Conservation (phyloP, 2,329 filamentous ascomycete genomes). For the Pseudogymnoascus sp. region DNA sequence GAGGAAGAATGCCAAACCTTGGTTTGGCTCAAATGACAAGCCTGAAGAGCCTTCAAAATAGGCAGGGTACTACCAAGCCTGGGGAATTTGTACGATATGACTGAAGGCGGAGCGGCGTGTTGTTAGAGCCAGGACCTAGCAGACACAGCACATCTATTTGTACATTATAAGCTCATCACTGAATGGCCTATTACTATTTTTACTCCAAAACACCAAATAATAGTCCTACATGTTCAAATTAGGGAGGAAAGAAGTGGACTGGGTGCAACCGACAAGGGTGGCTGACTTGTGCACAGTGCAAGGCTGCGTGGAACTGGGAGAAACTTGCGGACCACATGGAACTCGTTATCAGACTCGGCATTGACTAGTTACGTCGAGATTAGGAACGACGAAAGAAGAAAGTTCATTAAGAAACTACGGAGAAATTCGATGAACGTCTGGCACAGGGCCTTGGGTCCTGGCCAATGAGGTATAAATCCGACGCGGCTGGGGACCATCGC, state of each 20-base stretch:
- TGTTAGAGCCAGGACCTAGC: not conserved
- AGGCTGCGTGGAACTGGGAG: not conserved
- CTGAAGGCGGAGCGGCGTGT: not conserved
- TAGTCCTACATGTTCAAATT: not conserved
- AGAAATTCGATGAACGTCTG: not conserved
- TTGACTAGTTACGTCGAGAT: not conserved
- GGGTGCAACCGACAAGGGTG: not conserved
- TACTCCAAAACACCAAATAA: not conserved
- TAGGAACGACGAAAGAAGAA: not conserved
- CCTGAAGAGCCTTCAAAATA: not conserved
- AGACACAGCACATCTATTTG: not conserved
- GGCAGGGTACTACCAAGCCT: not conserved
- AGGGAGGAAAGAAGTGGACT: not conserved
- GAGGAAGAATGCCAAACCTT: slow-evolving; percentile 26
- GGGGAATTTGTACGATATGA: not conserved
- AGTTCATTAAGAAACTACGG: not conserved
- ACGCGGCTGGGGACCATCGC: not conserved
- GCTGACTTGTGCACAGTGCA: not conserved
- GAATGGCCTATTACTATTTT: not conserved
- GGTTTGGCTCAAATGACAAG: slow-evolving; percentile 16
- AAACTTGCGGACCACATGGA: not conserved
- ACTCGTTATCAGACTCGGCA: not conserved
- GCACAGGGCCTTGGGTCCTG: not conserved
- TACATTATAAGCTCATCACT: not conserved
- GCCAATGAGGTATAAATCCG: not conserved